Evolutionary conservation across 768 basidiomycete species (phyloP).

Genomic region (Suillus spraguei): DNA sequence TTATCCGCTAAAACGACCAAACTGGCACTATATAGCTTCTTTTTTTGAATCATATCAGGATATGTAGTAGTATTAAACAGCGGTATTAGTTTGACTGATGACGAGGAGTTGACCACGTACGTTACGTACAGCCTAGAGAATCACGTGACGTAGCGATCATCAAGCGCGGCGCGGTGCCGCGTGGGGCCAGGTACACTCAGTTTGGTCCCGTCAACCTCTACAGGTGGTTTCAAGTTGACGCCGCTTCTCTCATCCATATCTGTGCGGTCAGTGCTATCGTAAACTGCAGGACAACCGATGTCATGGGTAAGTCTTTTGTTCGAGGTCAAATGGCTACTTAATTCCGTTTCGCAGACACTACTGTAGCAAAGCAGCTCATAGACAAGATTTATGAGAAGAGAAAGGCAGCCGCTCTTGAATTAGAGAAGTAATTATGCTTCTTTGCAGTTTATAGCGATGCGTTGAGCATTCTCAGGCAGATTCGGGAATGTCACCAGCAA

Average conservation of each 20-base stretch:
- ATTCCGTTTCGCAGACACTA: conserved; percentile 51
- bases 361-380: conserved; percentile 77
- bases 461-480: conserved; percentile 51
- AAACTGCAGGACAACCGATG: neutral
- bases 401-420: conserved; percentile 91
- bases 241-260: neutral
- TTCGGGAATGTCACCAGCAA: conserved; percentile 83
- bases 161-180: neutral
- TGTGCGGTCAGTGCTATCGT: neutral
- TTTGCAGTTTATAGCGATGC: conserved; percentile 4
- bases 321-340: neutral
- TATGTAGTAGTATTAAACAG: neutral
- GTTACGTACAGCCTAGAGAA: too few species aligned
- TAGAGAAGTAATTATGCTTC: conserved; percentile 75
- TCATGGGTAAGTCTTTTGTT: conserved; percentile 9
- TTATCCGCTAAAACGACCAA: neutral
- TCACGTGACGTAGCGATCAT: neutral
- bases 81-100: neutral
- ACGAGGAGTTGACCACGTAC: too few species aligned
- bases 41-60: neutral
- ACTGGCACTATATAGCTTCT: neutral
- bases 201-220: neutral
- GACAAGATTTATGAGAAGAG: conserved; percentile 98
- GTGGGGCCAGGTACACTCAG: neutral
- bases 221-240: neutral